A percentile compares a stretch with the other conserved stretches of the same genome.
phyloP scores from a whole-genome alignment of 1,284 basidiomycete species.

The Irpex rosettiformis region DNA sequence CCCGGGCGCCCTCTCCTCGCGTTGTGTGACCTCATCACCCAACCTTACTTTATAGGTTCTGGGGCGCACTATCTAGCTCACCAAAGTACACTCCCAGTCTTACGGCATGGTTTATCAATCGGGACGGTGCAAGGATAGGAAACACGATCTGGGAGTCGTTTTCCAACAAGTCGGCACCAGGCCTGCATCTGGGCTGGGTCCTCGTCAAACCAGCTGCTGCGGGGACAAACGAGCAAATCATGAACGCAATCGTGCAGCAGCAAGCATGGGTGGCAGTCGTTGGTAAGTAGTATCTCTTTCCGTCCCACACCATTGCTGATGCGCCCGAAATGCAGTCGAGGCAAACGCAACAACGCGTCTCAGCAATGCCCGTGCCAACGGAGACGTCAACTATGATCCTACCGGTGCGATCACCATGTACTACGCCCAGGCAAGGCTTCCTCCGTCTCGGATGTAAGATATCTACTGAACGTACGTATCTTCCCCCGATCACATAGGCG shows the following conservation, averaged over 20 bases:
- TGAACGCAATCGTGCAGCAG: slow-evolving; percentile 28
- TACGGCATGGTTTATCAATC: slow-evolving; percentile 40
- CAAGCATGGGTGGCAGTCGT: slow-evolving; percentile 34
- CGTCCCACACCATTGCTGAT: not conserved
- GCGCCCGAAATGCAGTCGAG: slow-evolving; percentile 22
- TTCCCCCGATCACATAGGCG: slow-evolving; percentile 18
- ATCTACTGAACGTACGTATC: not conserved
- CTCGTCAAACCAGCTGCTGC: slow-evolving; percentile 21
- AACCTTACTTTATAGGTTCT: slow-evolving; percentile 30
- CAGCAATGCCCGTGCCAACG: slow-evolving; percentile 27
- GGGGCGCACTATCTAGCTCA: slow-evolving; percentile 37
- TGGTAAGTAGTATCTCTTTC: slow-evolving; percentile 22
- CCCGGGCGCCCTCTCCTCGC: not conserved
- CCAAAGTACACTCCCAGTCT: slow-evolving; percentile 33
- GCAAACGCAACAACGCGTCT: slow-evolving; percentile 27
- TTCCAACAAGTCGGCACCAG: slow-evolving; percentile 23
- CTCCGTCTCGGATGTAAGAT: not conserved
- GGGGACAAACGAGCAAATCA: slow-evolving; percentile 27
- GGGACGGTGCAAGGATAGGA: slow-evolving; percentile 40
- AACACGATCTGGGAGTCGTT: slow-evolving; percentile 28
- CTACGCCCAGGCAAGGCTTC: slow-evolving; percentile 27
- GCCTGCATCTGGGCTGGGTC: slow-evolving; percentile 30
- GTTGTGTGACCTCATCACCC: not conserved
- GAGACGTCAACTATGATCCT: slow-evolving; percentile 31
- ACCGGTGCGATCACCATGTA: slow-evolving; percentile 30